Evolutionary conservation across 805 yeast species (phyloP).

Genomic region (Candida corydali): DNA sequence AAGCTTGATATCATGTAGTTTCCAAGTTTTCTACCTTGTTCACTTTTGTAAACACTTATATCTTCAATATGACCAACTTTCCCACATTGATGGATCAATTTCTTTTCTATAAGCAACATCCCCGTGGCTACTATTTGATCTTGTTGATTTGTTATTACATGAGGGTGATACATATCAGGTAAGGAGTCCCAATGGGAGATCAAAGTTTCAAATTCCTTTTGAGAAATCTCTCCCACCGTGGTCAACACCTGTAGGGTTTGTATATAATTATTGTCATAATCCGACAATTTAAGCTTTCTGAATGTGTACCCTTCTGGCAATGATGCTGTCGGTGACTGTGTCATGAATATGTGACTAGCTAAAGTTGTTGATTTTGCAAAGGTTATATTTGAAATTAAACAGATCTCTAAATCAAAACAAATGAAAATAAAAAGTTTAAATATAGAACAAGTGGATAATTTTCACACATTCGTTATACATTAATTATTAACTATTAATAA

Average conservation of each 20-base stretch:
- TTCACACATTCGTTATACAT: too few relatives aligned
- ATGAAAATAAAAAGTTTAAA: constrained; percentile 2
- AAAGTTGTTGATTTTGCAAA: background rate
- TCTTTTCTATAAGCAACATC: constrained; percentile 71
- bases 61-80: constrained; percentile 93
- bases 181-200: constrained; percentile 55
- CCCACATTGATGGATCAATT: constrained; percentile 81
- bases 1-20: constrained; percentile 58
- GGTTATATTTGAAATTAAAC: too few relatives aligned
- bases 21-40: constrained; percentile 86
- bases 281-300: constrained; percentile 52
- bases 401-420: too few relatives aligned
- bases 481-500: background rate
- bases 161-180: constrained; percentile 56
- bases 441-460: background rate
- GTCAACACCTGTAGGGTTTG: constrained; percentile 68
- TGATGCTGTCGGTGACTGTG: constrained; percentile 15
- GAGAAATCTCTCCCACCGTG: constrained; percentile 70
- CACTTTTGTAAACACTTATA: constrained; percentile 68
- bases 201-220: constrained; percentile 45
- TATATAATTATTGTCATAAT: constrained; percentile 59
- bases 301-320: constrained; percentile 68
- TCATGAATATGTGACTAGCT: constrained; percentile 5
- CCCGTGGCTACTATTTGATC: constrained; percentile 78
- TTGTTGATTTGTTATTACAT: constrained; percentile 56